Evolutionary conservation across 495 filamentous ascomycete genomes (phyloP), one percentile per base, ranked within the genome.

Genomic region (Podospora sp.): DNA sequence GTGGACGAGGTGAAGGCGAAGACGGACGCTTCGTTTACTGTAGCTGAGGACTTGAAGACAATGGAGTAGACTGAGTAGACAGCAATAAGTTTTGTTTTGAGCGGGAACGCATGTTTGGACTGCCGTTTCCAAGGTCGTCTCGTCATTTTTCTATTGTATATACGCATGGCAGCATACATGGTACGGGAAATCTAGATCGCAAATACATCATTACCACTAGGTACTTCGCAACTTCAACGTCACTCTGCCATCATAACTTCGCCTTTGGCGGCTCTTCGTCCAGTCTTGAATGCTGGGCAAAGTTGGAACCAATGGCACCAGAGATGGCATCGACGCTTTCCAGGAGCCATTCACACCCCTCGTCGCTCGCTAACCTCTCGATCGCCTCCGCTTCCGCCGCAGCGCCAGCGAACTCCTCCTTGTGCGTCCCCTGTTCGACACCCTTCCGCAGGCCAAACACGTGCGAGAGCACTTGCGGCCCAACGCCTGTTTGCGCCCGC

Each of bases 381-480:
- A 77, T 50, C 26, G 60, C 75, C 26, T 70, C 66, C 12, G 33
- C 68, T 62, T 75, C 75, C 33, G 29, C 70, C 16, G 56, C 69
- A n/a, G 26, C 64, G 52, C 66, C 60, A 36, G 8, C 71, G 26
- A 78, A 85, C 68, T 86, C 81, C 18, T 77, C 80, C 25, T 73
- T 73, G 77, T 82, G 86, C 24, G 74, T 82, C 7, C 87, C 89
- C 80, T 91, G 87, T 67, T 91, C 88, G 24, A 88, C 80, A 16
- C 85, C 89, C 80, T 93, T 93, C 52, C 89, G 73, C 73, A 92
- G 69, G 4, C 90, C 91, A 80, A 90, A 92, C 0, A 93, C 79
- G 78, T 94, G 91, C 66, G 86, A 89, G 7, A 87, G 77, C 7
- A 94, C 90, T 80, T 94, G 91, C 24, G 91, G 91, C 1, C 87